A percentile compares a stretch with the other conserved stretches of the same genome.
These are phyloP conservation scores for Lactarius deliciosus DNA, from an alignment of 768 basidiomycete genomes.

Conservation along the genomic window DNA sequence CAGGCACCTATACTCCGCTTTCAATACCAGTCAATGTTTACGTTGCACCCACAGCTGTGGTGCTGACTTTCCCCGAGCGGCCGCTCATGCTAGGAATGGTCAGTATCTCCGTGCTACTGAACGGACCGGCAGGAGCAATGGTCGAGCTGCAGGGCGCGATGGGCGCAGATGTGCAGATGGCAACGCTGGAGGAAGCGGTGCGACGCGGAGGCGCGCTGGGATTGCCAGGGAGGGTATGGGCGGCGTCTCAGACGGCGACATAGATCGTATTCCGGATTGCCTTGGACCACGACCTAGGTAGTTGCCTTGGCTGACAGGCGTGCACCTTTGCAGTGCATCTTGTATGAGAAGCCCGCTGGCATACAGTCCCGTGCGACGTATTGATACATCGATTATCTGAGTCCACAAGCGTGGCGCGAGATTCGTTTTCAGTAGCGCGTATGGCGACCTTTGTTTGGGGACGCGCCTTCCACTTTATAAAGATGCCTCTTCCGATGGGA, in stretches of 20 bases:
- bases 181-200: conserved; percentile 65
- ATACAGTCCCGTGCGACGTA: background rate
- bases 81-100: conserved; percentile 66
- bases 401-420: background rate
- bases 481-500: conserved; percentile 10
- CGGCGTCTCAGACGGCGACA: conserved; percentile 23
- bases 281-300: background rate
- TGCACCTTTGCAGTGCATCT: background rate
- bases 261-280: conserved; percentile 4
- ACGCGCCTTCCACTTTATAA: background rate
- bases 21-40: conserved; percentile 75
- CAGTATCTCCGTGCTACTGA: conserved; percentile 62
- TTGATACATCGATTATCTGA: background rate
- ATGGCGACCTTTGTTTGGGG: conserved; percentile 1
- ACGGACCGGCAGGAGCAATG: conserved; percentile 54
- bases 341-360: background rate
- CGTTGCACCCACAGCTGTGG: conserved; percentile 46
- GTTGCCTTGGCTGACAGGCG: conserved; percentile 4
- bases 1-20: conserved; percentile 54
- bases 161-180: conserved; percentile 44
- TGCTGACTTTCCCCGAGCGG: conserved; percentile 66
- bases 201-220: conserved; percentile 72
- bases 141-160: conserved; percentile 61
- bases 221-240: conserved; percentile 66
- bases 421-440: background rate